A percentile compares a stretch with the other conserved stretches of the same genome.
These are phyloP conservation scores for Tricholoma matsutake DNA, from an alignment of 768 basidiomycete genomes.

Conservation along the genomic window DNA sequence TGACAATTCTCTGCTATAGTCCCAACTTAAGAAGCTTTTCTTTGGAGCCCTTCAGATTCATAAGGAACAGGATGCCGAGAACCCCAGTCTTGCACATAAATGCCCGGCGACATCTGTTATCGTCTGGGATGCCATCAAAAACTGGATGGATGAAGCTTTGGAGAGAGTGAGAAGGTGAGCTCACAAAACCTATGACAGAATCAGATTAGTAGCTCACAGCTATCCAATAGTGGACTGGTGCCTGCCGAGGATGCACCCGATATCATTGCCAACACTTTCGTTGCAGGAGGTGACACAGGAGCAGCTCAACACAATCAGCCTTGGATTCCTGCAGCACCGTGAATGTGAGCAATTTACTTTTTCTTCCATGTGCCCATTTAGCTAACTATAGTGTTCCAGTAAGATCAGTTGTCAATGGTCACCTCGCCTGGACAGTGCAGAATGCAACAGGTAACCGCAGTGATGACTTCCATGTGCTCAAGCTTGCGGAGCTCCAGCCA, in stretches of 20 bases:
- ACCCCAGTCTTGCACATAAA: conserved; percentile 10
- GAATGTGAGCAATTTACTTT: conserved; percentile 18
- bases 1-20: conserved; percentile 14
- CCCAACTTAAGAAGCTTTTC: conserved; percentile 29
- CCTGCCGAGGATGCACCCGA: conserved; percentile 28
- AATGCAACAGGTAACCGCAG: conserved; percentile 30
- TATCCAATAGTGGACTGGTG: conserved; percentile 17
- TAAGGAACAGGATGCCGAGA: conserved; percentile 27
- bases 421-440: conserved; percentile 26
- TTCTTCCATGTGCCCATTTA: not conserved
- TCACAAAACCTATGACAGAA: not conserved
- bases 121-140: conserved; percentile 26
- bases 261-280: conserved; percentile 30
- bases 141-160: conserved; percentile 24
- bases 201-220: not conserved
- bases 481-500: conserved; percentile 26
- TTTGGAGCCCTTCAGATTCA: conserved; percentile 27
- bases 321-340: conserved; percentile 25
- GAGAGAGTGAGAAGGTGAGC: conserved; percentile 16
- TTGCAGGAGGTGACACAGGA: conserved; percentile 23
- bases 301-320: conserved; percentile 19
- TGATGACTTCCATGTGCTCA: conserved; percentile 26
- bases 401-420: conserved; percentile 19
- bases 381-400: conserved; percentile 12
- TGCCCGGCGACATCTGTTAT: conserved; percentile 20